Evolutionary conservation across 192 early-diverging fungal genomes (phyloP).

Genomic region (Mortierella hygrophila): DNA sequence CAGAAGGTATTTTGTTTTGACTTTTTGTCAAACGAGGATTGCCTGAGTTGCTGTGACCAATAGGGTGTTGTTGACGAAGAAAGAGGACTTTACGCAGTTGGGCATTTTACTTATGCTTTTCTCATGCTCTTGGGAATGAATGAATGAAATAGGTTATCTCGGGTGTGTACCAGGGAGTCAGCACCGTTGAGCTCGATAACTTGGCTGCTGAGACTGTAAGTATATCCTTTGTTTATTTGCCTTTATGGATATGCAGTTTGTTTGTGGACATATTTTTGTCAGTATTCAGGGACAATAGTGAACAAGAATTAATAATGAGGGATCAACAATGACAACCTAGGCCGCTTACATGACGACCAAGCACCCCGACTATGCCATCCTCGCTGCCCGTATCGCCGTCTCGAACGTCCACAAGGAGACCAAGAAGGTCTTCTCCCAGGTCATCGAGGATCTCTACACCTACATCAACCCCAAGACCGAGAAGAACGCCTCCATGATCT

Average conservation of each 20-base stretch:
- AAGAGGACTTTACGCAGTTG: constrained; percentile 1
- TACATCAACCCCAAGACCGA: constrained; percentile 93
- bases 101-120: background rate
- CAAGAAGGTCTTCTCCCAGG: constrained; percentile 85
- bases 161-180: constrained; percentile 91
- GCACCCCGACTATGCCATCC: constrained; percentile 97
- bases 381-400: constrained; percentile 97
- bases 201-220: constrained; percentile 87
- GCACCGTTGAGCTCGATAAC: constrained; percentile 90
- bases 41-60: background rate
- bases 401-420: constrained; percentile 96
- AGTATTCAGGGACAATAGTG: background rate
- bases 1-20: constrained; percentile 81
- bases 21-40: background rate
- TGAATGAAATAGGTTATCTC: constrained; percentile 72
- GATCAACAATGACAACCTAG: constrained; percentile 54
- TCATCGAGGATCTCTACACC: constrained; percentile 86
- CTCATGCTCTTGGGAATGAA: background rate
- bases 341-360: constrained; percentile 92
- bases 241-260: background rate
- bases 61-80: background rate
- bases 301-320: background rate
- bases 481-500: constrained; percentile 93
- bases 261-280: background rate
- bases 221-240: background rate